Conservation (phyloP, 768 basidiomycete genomes). For the Amanita pseudoporphyria region DNA sequence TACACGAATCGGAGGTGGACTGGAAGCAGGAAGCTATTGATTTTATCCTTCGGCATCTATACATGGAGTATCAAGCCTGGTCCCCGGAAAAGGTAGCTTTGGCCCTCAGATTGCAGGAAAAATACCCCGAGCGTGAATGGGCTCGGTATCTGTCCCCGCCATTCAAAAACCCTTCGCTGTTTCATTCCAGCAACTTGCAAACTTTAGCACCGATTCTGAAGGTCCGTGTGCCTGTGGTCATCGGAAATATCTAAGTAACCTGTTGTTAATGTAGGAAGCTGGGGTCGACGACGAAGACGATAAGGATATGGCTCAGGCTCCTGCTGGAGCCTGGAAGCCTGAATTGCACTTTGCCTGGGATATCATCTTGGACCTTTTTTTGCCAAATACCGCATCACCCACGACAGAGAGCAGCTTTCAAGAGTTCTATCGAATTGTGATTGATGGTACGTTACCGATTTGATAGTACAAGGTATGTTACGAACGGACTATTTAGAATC, state of each 20-base stretch:
- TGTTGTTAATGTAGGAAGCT: slow-evolving; percentile 36
- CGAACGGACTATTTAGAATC: slow-evolving; percentile 45
- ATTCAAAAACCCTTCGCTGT: slow-evolving; percentile 67
- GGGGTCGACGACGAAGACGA: slow-evolving; percentile 43
- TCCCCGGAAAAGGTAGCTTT: slow-evolving; percentile 85
- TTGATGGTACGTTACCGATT: slow-evolving; percentile 59
- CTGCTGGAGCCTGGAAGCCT: slow-evolving; percentile 69
- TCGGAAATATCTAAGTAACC: slow-evolving; percentile 9
- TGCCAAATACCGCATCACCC: slow-evolving; percentile 35
- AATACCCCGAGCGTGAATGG: slow-evolving; percentile 60
- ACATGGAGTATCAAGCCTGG: slow-evolving; percentile 53
- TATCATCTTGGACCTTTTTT: slow-evolving; percentile 65
- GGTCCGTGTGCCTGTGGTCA: slow-evolving; percentile 29
- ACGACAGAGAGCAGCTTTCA: slow-evolving; percentile 53
- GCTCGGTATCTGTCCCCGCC: slow-evolving; percentile 50
- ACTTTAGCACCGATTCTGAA: slow-evolving; percentile 72
- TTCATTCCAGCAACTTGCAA: slow-evolving; percentile 64
- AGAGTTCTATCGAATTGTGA: slow-evolving; percentile 85
- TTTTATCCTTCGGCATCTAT: slow-evolving; percentile 39
- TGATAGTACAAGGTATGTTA: neutral
- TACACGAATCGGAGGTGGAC: slow-evolving; percentile 44
- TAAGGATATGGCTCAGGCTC: slow-evolving; percentile 37
- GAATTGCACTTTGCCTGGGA: slow-evolving; percentile 92
- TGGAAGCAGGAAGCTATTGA: slow-evolving; percentile 68
- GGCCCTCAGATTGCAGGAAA: slow-evolving; percentile 56